Base-by-base conservation (phyloP, 202 grass and related monocot species). In the Schoenoplectus tabernaemontani region DNA sequence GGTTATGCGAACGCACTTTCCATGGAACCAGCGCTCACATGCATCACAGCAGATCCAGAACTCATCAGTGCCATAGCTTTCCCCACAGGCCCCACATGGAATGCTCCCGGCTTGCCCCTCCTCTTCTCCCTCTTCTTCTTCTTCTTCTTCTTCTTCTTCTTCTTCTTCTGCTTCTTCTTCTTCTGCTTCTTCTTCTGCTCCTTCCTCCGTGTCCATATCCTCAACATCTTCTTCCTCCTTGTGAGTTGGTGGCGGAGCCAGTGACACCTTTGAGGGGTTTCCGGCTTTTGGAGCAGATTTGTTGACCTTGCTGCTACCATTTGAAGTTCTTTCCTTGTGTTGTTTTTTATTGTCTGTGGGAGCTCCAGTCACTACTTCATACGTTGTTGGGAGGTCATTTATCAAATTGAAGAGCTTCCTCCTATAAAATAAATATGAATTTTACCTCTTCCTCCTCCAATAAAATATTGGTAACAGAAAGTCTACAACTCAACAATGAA, bases 1-100 rank as follows among this genome's bases (percentile, higher is more conserved):
- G 61, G 87, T 92, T 57, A 96, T 77, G 36, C 30, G 42, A 12
- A 96, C 89, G 56, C 92, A 96, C 11, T 87, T 84, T 10, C 92
- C 92, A 43, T 96, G 92, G 89, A 87, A 92, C 92, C 92, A 96
- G 43, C 58, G 84, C 82, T 88, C 82, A 4, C 92, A 96, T 32
- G 82, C 2, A 23, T 96, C 92, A 54, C 92, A 96, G 30, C 56
- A 76, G 69, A 96, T 91, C 92, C 89, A 92, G 30, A 96, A 88
- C 30, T 84, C 81, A 0, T 32, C 87, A 19, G 70, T 39, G 5
- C 46, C 48, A 15, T 89, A 86, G 15, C 9, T 74, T 32, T 82
- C 48, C 36, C 76, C 67, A 28, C 92, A 96, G 34, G 59, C 33
- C 13, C 86, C 87, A 4, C 87, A 96, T 68, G 78, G 4, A 53